Evolutionary conservation across 495 filamentous ascomycete genomes (phyloP), one percentile per base, ranked within the genome.

Genomic region (Xylaria nigripes): DNA sequence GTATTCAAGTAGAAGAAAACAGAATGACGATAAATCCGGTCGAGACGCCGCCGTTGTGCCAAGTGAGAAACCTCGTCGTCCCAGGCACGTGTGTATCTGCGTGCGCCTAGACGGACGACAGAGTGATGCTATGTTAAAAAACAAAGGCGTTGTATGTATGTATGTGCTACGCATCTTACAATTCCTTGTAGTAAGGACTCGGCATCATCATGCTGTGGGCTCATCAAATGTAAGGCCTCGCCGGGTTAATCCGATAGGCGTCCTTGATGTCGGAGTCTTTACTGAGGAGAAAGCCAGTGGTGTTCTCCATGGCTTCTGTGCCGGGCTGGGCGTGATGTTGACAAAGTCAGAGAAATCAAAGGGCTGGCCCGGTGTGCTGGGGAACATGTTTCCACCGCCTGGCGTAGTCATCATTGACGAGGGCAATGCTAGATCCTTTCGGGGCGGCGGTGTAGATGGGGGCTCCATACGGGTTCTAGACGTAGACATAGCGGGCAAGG

Each of bases 301-400:
- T 81, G 73, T 82, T 79, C 86, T 74, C 84, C 84, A 96, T 4
- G 83, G 77, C 53, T 82, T 88, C 69, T 96, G 93, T 10, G 90
- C 93, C 2, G 93, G 94, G 59, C 87, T 93, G 5, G 94, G 93
- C 13, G 93, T 95, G 69, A 96, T 88, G 65, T 99, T 95, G 55
- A 97, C 85, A 65, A 95, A 99, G 66, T 97, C 94, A 7, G 90
- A 83, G 71, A 96, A 96, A 72, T 96, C 93, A 72, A 96, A 95
- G 54, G 82, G 81, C 51, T 79, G 71, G 6, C 74, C 73, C 1
- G 84, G 84, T 2, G 84, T 86, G 43, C 70, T 74, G 22, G 81
- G 77, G 56, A 84, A 83, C 5, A 82, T 72, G 40, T 72, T 77
- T 30, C 74, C 76, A 15, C 84, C 85, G 41, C 85, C 86, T 5